Base-by-base conservation (phyloP, 257 asterid species). In the Forsythia viridissima region DNA sequence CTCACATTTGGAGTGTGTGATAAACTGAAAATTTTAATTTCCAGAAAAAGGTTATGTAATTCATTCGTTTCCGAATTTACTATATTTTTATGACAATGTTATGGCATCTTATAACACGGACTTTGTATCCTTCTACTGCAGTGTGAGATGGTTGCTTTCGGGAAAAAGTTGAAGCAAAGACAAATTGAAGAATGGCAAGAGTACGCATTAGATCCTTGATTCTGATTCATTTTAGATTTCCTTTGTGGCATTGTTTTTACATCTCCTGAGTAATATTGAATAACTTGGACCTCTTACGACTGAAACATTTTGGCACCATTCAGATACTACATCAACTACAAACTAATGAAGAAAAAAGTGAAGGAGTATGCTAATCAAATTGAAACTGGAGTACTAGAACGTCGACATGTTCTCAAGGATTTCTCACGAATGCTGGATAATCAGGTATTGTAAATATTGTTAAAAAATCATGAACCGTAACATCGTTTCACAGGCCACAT, bases 241-340 rank as follows among this genome's bases (percentile, higher is more conserved):
- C 39, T 21, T 63, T 63, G 15, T 9, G 70, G 18, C 39, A 21
- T 63, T 63, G 70, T 34, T 63, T 55, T 63, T 63, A 63, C 8
- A 30, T 63, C 12, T 63, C 3, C 34, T 30, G 6, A 21, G 15
- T 24, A 11, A 59, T 24, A 10, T 63, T 10, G 21, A 20, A 20
- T 20, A 63, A 30, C 70, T 21, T 63, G 39, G 37, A 24, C 70
- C 3, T 30, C 20, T n/a, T 24, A 24, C 4, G 70, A 63, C 13
- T 63, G 70, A 63, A 63, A 40, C 38, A 71, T 75, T 74, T 66
- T 71, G 52, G 18, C 24, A 20, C 73, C 73, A 71, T 83, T 70
- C 83, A 95, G 99, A 85, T 93, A 93, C 88, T 95, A 95, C 79
- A 92, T 95, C 94, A 95, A 93, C 89, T 94, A 94, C 97, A 94